Percentiles rank a stretch among this genome's conserved stretches.
Conservation (phyloP, 2,329 filamentous ascomycete genomes). For the Cladophialophora yegresii region DNA sequence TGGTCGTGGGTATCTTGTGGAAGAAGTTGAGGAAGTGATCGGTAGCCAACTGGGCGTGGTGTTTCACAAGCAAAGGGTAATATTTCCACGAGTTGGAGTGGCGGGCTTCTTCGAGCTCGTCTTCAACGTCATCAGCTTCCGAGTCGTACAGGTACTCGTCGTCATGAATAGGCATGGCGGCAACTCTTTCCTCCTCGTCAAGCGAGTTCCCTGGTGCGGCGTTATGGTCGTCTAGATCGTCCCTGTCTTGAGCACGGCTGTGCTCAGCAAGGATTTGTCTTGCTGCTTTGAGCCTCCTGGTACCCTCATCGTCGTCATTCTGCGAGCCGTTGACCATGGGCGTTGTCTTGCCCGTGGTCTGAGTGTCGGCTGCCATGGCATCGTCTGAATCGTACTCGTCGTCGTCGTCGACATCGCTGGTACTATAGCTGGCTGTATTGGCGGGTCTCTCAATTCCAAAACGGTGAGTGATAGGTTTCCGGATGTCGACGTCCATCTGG, state of each 20-base stretch:
- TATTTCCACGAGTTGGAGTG: constrained; percentile 76
- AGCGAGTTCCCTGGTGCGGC: constrained; percentile 50
- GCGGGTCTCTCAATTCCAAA: constrained; percentile 86
- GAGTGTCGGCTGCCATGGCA: constrained; percentile 41
- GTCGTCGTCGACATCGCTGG: constrained; percentile 73
- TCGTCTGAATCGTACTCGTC: constrained; percentile 72
- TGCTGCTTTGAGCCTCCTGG: constrained; percentile 52
- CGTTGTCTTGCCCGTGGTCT: constrained; percentile 32
- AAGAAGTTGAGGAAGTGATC: constrained; percentile 51
- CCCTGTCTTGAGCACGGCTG: constrained; percentile 42
- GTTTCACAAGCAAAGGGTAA: constrained; percentile 54
- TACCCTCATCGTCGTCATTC: constrained; percentile 42
- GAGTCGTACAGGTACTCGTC: constrained; percentile 82
- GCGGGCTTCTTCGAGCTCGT: constrained; percentile 75
- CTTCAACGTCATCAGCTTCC: constrained; percentile 73
- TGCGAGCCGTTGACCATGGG: constrained; percentile 39
- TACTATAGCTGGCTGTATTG: constrained; percentile 72
- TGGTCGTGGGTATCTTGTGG: constrained; percentile 57
- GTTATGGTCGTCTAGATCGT: constrained; percentile 42
- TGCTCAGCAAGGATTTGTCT: constrained; percentile 55
- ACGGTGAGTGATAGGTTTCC: constrained; percentile 82
- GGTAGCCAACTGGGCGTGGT: constrained; percentile 54
- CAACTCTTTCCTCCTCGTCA: constrained; percentile 83
- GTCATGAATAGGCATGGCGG: constrained; percentile 57
- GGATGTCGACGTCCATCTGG: constrained; percentile 97